Percentiles rank a stretch among this genome's conserved stretches.
phyloP scores from a whole-genome alignment of 176 grass and related monocot genomes.

The Triticum urartu region DNA sequence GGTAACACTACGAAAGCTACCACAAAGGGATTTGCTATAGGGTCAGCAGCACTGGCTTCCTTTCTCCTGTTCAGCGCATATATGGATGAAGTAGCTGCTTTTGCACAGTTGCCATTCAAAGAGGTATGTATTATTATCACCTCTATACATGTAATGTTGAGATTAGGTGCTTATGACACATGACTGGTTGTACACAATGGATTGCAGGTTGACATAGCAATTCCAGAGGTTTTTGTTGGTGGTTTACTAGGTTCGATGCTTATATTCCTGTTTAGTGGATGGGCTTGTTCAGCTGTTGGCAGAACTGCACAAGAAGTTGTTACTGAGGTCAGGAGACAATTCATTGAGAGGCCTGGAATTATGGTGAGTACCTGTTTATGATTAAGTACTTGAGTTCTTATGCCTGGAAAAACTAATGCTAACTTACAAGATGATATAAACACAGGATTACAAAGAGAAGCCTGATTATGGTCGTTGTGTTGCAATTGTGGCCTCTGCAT shows the following conservation, averaged over 20 bases:
- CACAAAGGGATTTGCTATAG: conserved; percentile 99
- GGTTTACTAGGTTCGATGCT: conserved; percentile 97
- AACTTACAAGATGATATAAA: conserved; percentile 24
- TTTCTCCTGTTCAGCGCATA: conserved; percentile 99
- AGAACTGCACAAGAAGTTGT: conserved; percentile 99
- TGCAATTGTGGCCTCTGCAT: conserved; percentile 98
- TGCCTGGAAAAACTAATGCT: background rate
- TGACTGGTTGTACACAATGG: conserved; percentile 7
- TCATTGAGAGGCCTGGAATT: conserved; percentile 98
- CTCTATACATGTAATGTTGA: conserved; percentile 5
- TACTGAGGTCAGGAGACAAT: conserved; percentile 98
- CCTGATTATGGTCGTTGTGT: conserved; percentile 98
- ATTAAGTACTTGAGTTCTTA: conserved; percentile 2
- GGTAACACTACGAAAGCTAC: conserved; percentile 99
- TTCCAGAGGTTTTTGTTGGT: conserved; percentile 96
- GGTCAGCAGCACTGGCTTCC: conserved; percentile 94
- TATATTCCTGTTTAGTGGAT: conserved; percentile 99
- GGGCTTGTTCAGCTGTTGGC: conserved; percentile 98
- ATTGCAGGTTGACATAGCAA: conserved; percentile 93
- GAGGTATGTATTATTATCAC: conserved; percentile 58
- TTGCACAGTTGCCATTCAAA: conserved; percentile 81
- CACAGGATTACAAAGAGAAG: conserved; percentile 92
- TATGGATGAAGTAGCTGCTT: conserved; percentile 98
- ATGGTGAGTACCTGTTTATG: conserved; percentile 65
- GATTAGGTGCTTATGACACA: conserved; percentile 21